Evolutionary conservation across 2,329 filamentous ascomycete genomes (phyloP), one percentile per base, ranked within the genome.

Genomic region (Calonectria montana): DNA sequence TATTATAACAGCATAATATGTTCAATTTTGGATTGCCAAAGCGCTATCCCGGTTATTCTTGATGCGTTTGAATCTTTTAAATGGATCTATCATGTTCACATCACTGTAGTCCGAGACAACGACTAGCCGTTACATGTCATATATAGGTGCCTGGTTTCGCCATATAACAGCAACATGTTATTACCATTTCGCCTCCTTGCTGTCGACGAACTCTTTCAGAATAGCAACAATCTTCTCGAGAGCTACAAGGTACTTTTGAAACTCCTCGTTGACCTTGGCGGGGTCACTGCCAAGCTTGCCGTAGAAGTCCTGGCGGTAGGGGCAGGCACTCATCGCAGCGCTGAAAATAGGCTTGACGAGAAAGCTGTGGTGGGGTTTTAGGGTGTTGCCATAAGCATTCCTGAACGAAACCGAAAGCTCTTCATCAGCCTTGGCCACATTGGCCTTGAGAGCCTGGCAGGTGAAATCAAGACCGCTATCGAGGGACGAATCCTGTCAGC

Each of bases 231-330:
- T 89, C 84, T 92, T 92, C 86, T 97, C 92, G 79, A 98, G 86
- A 10, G 93, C 91, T n/a, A 84, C 86, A 73, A 98, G 87, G 89
- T 96, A 98, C 74, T 87, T 85, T 77, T 88, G 85, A 79, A 98
- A 84, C 80, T 94, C 91, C 67, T 84, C 81, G 55, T 88, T 79
- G 61, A 97, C 92, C 84, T 92, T 90, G 35, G 82, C 85, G 45
- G 89, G 84, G 80, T 94, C 90, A 23, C 87, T 86, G 43, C 94
- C 95, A 50, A 99, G 88, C 90, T 98, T 98, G 76, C 85, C 85
- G 83, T 98, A 98, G 83, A 99, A 98, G 84, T 96, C 94, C 83
- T 94, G 94, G 78, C 96, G 91, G 89, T 98, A 98, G 2, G 97
- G 97, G 77, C 94, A 96, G 21, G 95, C 96, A 78, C 91, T 91